Evolutionary conservation across 1,284 basidiomycete species (phyloP).

Genomic region (Rhodotorula sp.): DNA sequence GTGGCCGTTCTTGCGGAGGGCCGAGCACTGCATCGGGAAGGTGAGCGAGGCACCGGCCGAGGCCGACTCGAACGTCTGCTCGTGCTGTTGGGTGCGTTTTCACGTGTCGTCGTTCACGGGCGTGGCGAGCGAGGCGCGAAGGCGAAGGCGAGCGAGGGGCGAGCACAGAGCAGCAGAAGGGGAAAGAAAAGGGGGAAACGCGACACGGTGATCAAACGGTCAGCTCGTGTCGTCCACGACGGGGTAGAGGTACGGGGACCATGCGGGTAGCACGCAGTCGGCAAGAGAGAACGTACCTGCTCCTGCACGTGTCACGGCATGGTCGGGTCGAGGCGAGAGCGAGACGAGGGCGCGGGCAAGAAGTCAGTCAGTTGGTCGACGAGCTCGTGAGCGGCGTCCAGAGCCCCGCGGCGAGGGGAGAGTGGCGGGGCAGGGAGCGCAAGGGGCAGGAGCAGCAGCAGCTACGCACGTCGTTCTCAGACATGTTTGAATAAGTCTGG

Average conservation of each 20-base stretch:
- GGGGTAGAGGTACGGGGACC: not conserved
- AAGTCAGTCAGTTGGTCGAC: not conserved
- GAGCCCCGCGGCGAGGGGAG: not conserved
- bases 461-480: not conserved
- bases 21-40: constrained; percentile 75
- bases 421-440: not conserved
- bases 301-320: not conserved
- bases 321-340: not conserved
- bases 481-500: constrained; percentile 4
- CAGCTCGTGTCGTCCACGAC: not conserved
- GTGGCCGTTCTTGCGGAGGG: constrained; percentile 84
- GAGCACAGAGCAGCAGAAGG: not conserved
- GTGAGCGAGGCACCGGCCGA: constrained; percentile 80
- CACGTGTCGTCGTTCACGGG: not conserved
- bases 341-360: not conserved
- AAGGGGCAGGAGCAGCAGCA: not conserved
- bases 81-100: constrained; percentile 63
- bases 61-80: constrained; percentile 82
- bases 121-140: not conserved
- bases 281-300: not conserved
- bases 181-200: not conserved
- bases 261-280: not conserved
- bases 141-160: not conserved
- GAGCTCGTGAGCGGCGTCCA: not conserved
- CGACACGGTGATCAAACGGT: not conserved